These are phyloP conservation scores for Tuber umbilicatum DNA, from an alignment of 495 filamentous ascomycete species.

Conservation along the genomic window DNA sequence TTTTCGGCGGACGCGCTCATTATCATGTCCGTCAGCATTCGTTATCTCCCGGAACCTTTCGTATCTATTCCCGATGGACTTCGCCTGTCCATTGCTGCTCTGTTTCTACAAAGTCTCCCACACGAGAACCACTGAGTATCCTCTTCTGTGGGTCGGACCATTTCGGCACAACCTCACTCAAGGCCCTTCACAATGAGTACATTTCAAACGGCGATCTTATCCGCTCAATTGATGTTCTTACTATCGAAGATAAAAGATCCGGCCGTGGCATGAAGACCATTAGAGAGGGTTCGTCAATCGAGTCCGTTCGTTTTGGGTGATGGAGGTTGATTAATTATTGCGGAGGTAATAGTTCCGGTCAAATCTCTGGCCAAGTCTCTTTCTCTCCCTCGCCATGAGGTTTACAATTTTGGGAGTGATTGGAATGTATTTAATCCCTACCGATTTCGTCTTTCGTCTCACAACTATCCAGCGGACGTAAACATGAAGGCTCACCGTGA, in stretches of 20 bases:
- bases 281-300: constrained; percentile 55
- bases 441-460: neutral
- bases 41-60: neutral
- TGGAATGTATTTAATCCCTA: constrained; percentile 57
- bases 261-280: constrained; percentile 67
- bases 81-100: constrained; percentile 12
- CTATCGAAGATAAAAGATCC: constrained; percentile 64
- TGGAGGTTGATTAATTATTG: constrained; percentile 11
- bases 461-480: neutral
- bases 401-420: constrained; percentile 64
- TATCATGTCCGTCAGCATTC: neutral
- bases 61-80: neutral
- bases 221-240: constrained; percentile 79
- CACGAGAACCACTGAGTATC: constrained; percentile 62
- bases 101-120: constrained; percentile 8
- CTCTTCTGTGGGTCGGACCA: constrained; percentile 93
- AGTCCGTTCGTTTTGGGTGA: constrained; percentile 9
- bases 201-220: constrained; percentile 53
- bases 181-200: constrained; percentile 60
- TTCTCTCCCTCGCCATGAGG: constrained; percentile 61
- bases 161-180: constrained; percentile 76
- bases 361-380: constrained; percentile 58
- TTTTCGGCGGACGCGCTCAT: neutral
- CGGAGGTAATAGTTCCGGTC: constrained; percentile 58
- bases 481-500: constrained; percentile 13